Conservation (phyloP, 2,329 filamentous ascomycete species). For the Leptographium galeiforme region DNA sequence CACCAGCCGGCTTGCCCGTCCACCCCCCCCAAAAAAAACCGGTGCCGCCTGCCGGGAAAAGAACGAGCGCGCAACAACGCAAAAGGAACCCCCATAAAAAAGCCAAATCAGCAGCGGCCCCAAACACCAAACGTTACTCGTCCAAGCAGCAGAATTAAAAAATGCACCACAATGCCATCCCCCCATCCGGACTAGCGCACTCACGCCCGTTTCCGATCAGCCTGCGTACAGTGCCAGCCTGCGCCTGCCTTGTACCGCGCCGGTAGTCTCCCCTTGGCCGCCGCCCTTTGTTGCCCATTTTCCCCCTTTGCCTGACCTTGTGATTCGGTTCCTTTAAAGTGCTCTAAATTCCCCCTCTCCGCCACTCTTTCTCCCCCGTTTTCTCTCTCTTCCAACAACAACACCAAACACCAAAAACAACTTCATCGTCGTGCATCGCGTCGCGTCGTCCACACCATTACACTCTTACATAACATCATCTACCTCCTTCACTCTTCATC, state of each 20-base stretch:
- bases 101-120: not conserved
- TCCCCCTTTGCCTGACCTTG: not conserved
- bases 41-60: not conserved
- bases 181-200: conserved; percentile 6
- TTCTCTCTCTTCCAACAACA: conserved; percentile 14
- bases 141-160: not conserved
- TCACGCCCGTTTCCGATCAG: conserved; percentile 1
- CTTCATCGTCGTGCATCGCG: conserved; percentile 14
- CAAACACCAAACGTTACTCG: not conserved
- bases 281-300: not conserved
- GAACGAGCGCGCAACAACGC: not conserved
- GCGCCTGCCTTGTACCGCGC: not conserved
- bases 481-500: conserved; percentile 22
- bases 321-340: conserved; percentile 6
- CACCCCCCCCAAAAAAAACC: not conserved
- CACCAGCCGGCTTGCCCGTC: not conserved
- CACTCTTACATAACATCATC: conserved; percentile 18
- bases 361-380: conserved; percentile 1
- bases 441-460: conserved; percentile 13
- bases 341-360: conserved; percentile 1
- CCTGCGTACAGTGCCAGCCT: not conserved
- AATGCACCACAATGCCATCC: not conserved
- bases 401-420: conserved; percentile 15
- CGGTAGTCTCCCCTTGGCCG: not conserved
- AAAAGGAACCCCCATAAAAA: not conserved